These are phyloP conservation scores for Neofusicoccum kwambonambiense DNA, from an alignment of 2,329 filamentous ascomycete species.

Conservation along the genomic window DNA sequence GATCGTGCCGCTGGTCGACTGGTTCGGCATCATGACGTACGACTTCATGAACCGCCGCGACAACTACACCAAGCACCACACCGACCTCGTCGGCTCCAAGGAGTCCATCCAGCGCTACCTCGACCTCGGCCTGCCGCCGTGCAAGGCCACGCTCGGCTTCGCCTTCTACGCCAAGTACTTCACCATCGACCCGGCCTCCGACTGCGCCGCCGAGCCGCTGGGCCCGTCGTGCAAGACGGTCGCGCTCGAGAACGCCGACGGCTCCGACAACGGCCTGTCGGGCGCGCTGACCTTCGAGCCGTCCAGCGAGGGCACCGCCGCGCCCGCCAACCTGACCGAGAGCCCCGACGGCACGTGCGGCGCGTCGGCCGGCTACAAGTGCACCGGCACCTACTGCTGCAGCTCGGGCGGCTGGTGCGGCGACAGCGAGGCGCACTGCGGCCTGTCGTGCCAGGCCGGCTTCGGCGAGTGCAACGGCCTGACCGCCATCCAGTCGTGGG, in stretches of 20 bases:
- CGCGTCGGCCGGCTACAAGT: conserved; percentile 28
- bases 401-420: conserved; percentile 36
- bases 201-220: conserved; percentile 49
- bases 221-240: conserved; percentile 56
- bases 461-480: conserved; percentile 42
- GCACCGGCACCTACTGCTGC: conserved; percentile 29
- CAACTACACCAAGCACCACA: conserved; percentile 63
- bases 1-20: conserved; percentile 62
- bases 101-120: conserved; percentile 60
- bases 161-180: conserved; percentile 71
- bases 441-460: conserved; percentile 32
- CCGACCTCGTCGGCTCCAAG: conserved; percentile 57
- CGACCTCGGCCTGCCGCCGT: conserved; percentile 53
- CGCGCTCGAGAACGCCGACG: conserved; percentile 59
- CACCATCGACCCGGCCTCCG: conserved; percentile 49
- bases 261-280: conserved; percentile 58
- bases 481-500: conserved; percentile 52
- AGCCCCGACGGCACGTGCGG: conserved; percentile 34
- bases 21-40: conserved; percentile 71
- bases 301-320: background rate
- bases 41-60: conserved; percentile 71
- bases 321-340: conserved; percentile 1
- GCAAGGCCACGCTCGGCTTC: conserved; percentile 64
- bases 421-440: conserved; percentile 28
- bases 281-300: conserved; percentile 54